Conservation (phyloP, 306 rosid species). For the Betula pendula region DNA sequence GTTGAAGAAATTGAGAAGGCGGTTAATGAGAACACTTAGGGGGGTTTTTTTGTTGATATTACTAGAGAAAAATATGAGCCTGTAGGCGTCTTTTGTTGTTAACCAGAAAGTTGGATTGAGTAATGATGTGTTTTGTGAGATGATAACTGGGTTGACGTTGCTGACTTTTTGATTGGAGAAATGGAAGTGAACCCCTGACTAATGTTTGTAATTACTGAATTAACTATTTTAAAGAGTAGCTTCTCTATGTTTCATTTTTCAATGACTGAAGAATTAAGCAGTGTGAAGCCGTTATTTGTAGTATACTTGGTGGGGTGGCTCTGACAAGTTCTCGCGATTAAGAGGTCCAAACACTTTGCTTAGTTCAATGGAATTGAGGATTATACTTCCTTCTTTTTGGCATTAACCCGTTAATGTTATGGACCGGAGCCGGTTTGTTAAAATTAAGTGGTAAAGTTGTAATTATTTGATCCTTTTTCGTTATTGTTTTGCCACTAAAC, state of each 20-base stretch:
- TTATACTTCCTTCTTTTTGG: too few relatives aligned
- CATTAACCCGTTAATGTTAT: too few relatives aligned
- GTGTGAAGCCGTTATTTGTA: too few relatives aligned
- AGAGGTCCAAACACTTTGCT: too few relatives aligned
- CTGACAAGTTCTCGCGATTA: too few relatives aligned
- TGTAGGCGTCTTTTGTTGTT: constrained; percentile 9
- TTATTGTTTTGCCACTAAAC: too few relatives aligned
- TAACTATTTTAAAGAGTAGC: neutral
- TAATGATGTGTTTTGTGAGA: constrained; percentile 20
- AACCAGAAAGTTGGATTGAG: constrained; percentile 11
- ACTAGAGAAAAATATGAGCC: constrained; percentile 10
- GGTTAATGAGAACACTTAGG: constrained; percentile 47
- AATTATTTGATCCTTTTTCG: too few relatives aligned
- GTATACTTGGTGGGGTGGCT: too few relatives aligned
- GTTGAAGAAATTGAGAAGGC: constrained; percentile 76
- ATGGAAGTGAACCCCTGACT: constrained; percentile 5
- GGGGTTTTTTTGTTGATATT: constrained; percentile 21
- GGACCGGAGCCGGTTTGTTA: too few relatives aligned
- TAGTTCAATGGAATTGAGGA: too few relatives aligned
- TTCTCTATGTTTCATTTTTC: neutral
- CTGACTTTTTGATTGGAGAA: neutral
- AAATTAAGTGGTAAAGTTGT: too few relatives aligned
- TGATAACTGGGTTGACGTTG: constrained; percentile 1
- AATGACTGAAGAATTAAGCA: neutral
- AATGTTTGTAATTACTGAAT: constrained; percentile 25